Evolutionary conservation across 768 basidiomycete species (phyloP).

Genomic region (Panaeolus cyanescens): DNA sequence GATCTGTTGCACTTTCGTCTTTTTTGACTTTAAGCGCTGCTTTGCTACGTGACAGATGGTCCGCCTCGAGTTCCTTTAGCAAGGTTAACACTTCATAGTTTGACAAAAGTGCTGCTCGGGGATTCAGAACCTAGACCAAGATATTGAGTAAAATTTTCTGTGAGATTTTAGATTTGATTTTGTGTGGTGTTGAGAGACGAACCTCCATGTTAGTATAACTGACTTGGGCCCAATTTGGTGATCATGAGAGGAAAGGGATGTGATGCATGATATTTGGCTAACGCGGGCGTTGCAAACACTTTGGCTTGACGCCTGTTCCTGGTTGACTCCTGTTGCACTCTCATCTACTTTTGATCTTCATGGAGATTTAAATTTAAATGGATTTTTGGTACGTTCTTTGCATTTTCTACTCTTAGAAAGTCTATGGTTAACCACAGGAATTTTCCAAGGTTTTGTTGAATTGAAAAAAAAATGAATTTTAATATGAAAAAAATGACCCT

Average conservation of each 20-base stretch:
- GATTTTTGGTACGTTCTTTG: no score
- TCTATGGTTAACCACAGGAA: background rate
- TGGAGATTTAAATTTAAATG: no score
- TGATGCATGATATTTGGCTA: background rate
- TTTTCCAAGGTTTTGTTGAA: constrained; percentile 1
- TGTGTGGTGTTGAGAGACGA: background rate
- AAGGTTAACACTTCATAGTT: constrained; percentile 86
- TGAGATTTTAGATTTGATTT: background rate
- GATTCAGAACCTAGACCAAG: constrained; percentile 57
- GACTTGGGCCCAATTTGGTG: background rate
- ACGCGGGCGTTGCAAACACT: background rate
- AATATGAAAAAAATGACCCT: no score
- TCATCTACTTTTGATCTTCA: no score
- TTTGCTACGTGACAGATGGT: constrained; percentile 70
- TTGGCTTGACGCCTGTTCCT: background rate
- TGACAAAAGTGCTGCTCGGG: constrained; percentile 79
- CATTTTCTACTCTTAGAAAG: background rate
- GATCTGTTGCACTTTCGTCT: constrained; percentile 58
- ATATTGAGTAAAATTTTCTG: background rate
- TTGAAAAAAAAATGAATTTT: no score
- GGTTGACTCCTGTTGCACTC: background rate
- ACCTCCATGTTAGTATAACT: constrained; percentile 7
- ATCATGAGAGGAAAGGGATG: no score
- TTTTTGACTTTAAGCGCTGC: constrained; percentile 75
- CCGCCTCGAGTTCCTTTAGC: constrained; percentile 73